Conservation (phyloP, 2,329 filamentous ascomycete species). For the Aspergillus sp. region DNA sequence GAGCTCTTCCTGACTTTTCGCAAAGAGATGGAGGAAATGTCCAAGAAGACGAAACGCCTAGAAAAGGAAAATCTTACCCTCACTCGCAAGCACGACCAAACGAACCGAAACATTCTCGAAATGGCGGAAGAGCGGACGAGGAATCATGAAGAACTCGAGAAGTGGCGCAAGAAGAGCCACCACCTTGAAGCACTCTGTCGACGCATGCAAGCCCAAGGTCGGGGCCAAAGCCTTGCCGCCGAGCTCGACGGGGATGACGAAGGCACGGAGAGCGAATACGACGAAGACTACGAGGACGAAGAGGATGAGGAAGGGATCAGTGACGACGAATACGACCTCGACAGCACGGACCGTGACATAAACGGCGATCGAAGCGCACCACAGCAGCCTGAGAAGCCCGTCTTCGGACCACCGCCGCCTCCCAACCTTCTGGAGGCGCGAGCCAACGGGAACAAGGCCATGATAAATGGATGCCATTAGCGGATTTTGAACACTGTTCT, state of each 20-base stretch:
- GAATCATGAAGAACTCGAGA: constrained; percentile 72
- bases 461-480: constrained; percentile 44
- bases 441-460: constrained; percentile 43
- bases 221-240: constrained; percentile 66
- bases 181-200: constrained; percentile 94
- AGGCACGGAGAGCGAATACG: constrained; percentile 48
- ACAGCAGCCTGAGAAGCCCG: constrained; percentile 39
- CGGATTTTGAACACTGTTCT: not conserved
- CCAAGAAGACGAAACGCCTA: constrained; percentile 93
- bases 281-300: constrained; percentile 63
- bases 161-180: constrained; percentile 78
- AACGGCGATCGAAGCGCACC: constrained; percentile 25
- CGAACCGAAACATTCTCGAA: constrained; percentile 90
- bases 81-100: constrained; percentile 89
- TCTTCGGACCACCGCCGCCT: constrained; percentile 52
- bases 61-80: constrained; percentile 94
- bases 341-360: constrained; percentile 26
- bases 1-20: constrained; percentile 95
- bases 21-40: constrained; percentile 99
- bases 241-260: constrained; percentile 55
- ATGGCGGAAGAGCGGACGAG: constrained; percentile 92
- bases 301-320: constrained; percentile 63
- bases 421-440: constrained; percentile 49
- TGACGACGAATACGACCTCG: constrained; percentile 54
- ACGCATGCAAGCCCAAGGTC: constrained; percentile 92